phyloP scores from a whole-genome alignment of 2,329 filamentous ascomycete genomes.

The Scedosporium aurantiacum region DNA sequence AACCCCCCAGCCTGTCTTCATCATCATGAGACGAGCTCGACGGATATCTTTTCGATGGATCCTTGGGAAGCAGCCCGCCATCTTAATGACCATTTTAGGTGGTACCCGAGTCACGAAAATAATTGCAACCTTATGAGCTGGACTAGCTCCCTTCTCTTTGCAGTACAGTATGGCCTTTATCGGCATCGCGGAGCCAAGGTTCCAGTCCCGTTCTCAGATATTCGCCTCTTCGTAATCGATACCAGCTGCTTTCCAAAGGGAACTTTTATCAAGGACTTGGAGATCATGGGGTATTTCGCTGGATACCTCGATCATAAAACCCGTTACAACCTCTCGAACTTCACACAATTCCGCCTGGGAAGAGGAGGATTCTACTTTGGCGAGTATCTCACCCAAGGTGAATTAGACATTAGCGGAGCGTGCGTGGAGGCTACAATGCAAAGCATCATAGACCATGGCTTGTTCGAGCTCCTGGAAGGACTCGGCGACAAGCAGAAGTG shows the following conservation, averaged over 20 bases:
- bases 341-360: not conserved
- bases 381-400: constrained; percentile 1
- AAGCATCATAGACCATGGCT: not conserved
- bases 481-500: not conserved
- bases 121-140: not conserved
- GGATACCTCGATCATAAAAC: not conserved
- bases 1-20: not conserved
- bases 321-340: not conserved
- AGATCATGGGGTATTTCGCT: not conserved
- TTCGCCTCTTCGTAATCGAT: not conserved
- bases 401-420: not conserved
- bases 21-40: not conserved
- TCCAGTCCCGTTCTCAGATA: not conserved
- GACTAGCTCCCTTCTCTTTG: constrained; percentile 1
- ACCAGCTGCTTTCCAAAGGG: not conserved
- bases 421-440: not conserved
- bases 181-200: not conserved
- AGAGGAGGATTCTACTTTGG: not conserved
- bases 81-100: not conserved
- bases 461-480: not conserved
- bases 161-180: not conserved
- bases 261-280: constrained; percentile 2
- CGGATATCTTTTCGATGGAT: not conserved
- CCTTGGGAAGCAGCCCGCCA: not conserved
- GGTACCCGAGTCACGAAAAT: not conserved